phyloP scores from a whole-genome alignment of 352 stramenopile species.

The Globisporangium splendens region DNA sequence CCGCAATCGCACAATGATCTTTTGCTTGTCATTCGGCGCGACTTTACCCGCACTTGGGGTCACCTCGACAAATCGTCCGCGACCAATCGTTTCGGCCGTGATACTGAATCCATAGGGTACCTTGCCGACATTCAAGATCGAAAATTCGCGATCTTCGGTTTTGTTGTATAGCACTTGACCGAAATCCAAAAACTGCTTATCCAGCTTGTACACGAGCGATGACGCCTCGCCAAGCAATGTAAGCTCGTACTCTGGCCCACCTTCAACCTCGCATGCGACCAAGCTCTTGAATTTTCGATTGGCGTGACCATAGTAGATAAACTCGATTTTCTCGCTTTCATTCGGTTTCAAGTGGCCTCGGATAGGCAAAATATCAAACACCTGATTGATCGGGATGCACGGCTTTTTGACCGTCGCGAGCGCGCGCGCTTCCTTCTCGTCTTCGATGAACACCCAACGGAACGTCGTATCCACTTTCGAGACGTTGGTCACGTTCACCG shows the following conservation, averaged over 20 bases:
- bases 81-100: slow-evolving; percentile 30
- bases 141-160: slow-evolving; percentile 89
- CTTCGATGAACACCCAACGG: slow-evolving; percentile 93
- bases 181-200: slow-evolving; percentile 92
- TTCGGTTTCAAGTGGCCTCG: slow-evolving; percentile 75
- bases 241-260: slow-evolving; percentile 92
- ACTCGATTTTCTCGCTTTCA: slow-evolving; percentile 91
- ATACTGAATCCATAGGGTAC: slow-evolving; percentile 89
- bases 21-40: slow-evolving; percentile 86
- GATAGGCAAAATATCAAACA: slow-evolving; percentile 95
- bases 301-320: slow-evolving; percentile 92
- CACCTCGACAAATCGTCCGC: slow-evolving; percentile 64
- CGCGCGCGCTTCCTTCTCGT: slow-evolving; percentile 69
- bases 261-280: slow-evolving; percentile 91
- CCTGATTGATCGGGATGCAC: slow-evolving; percentile 90
- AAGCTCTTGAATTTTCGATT: slow-evolving; percentile 89
- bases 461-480: slow-evolving; percentile 89
- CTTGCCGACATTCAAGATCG: slow-evolving; percentile 90
- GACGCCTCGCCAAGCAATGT: slow-evolving; percentile 88
- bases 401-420: slow-evolving; percentile 68
- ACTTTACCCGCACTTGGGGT: slow-evolving; percentile 82
- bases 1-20: slow-evolving; percentile 80
- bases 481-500: slow-evolving; percentile 85
- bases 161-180: slow-evolving; percentile 92
- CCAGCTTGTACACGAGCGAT: slow-evolving; percentile 89